phyloP scores from a whole-genome alignment of 495 filamentous ascomycete genomes.

The Daldinia decipiens region DNA sequence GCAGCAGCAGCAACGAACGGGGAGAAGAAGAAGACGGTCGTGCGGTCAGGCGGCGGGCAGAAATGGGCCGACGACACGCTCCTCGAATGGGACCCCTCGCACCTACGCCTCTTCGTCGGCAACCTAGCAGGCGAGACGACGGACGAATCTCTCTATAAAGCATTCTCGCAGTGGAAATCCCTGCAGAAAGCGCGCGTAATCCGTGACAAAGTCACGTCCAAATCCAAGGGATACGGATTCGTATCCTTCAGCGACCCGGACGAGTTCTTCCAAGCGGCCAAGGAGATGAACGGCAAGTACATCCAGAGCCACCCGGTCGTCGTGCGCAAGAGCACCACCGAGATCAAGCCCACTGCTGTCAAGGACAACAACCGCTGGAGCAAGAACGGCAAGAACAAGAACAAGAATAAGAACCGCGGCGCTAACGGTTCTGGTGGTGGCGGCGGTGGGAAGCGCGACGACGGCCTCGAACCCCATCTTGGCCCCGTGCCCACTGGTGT shows the following conservation, averaged over 20 bases:
- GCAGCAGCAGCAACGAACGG: constrained; percentile 54
- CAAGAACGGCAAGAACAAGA: constrained; percentile 50
- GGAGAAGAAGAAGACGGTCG: constrained; percentile 75
- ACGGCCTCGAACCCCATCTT: constrained; percentile 55
- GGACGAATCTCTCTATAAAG: constrained; percentile 93
- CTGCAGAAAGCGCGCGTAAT: constrained; percentile 95
- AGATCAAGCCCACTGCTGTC: constrained; percentile 75
- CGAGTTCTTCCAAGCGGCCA: constrained; percentile 92
- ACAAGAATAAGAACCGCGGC: constrained; percentile 49
- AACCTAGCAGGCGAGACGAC: constrained; percentile 99
- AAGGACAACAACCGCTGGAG: constrained; percentile 54
- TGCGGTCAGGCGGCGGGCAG: constrained; percentile 87
- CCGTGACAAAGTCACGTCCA: constrained; percentile 92
- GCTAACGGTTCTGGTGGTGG: constrained; percentile 48
- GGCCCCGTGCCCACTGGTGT: constrained; percentile 70
- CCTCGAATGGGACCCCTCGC: constrained; percentile 94
- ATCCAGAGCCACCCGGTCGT: constrained; percentile 95
- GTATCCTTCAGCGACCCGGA: constrained; percentile 95
- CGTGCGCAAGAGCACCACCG: constrained; percentile 86
- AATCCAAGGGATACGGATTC: constrained; percentile 95
- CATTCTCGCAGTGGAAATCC: constrained; percentile 86
- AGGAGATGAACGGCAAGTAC: constrained; percentile 99
- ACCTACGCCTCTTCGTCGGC: constrained; percentile 94
- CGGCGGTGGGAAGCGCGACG: constrained; percentile 42
- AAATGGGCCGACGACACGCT: constrained; percentile 87